phyloP scores from a whole-genome alignment of 495 filamentous ascomycete species.

The Cetradonia linearis region DNA sequence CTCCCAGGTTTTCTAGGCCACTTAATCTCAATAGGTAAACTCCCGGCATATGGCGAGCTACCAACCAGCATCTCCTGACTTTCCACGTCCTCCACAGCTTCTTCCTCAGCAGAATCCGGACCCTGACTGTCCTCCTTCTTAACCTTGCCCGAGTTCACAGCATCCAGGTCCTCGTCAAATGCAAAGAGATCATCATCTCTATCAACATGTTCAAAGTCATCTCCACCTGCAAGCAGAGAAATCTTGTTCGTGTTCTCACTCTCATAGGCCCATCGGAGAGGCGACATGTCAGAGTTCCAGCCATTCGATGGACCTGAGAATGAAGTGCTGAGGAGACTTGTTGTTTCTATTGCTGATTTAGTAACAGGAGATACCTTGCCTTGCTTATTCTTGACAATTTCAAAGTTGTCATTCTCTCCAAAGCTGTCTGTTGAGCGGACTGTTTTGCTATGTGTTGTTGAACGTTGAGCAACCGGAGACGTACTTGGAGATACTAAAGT shows the following conservation, averaged over 20 bases:
- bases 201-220: slow-evolving; percentile 21
- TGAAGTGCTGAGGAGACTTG: neutral
- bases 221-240: slow-evolving; percentile 13
- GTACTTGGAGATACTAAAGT: slow-evolving; percentile 25
- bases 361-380: neutral
- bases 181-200: slow-evolving; percentile 23
- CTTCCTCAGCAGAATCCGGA: slow-evolving; percentile 12
- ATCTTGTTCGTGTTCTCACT: neutral
- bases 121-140: neutral
- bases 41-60: slow-evolving; percentile 25
- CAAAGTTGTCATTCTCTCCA: neutral
- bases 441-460: neutral
- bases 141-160: neutral
- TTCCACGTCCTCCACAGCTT: slow-evolving; percentile 6
- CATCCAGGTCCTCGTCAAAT: slow-evolving; percentile 24
- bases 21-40: slow-evolving; percentile 27
- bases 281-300: slow-evolving; percentile 24
- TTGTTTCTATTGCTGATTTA: neutral
- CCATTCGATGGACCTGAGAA: neutral
- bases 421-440: neutral
- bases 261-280: neutral
- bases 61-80: slow-evolving; percentile 10
- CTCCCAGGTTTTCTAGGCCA: slow-evolving; percentile 18
- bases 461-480: slow-evolving; percentile 17
- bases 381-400: slow-evolving; percentile 7